Base-by-base conservation (phyloP, 1,139 yeast species). In the Diutina ranongensis region DNA sequence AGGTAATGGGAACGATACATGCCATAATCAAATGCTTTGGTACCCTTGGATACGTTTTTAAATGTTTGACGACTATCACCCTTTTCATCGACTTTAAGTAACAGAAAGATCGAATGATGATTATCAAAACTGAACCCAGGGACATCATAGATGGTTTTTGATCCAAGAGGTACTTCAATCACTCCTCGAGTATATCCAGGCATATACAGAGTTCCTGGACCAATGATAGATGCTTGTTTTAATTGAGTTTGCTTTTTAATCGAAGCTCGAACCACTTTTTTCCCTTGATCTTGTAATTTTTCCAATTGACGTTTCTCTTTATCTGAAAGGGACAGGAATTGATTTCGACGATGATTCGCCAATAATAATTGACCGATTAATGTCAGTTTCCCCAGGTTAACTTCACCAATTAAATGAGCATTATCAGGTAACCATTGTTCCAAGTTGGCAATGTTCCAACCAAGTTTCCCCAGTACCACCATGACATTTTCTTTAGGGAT, bases 381-480 rank as follows among this genome's bases (percentile, higher is more conserved):
- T 1, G 83, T 69, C 1, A 94, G 78, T 58, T 87, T 87, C 1
- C 97, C 97, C 15, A 78, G 70, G 56, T 86, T 86, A 9, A 85
- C 78, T 51, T 72, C 72, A 1, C 97, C 96, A 12, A 86, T 65
- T 33, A 87, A 59, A 55, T 77, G 82, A 25, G 78, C 54, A 31
- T 61, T 69, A 21, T 8, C 27, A 20, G 40, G 40, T 13, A 35
- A 18, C 40, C 40, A 35, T 22, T 12, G n/a, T 57, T 10, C 57
- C 52, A 20, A 75, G 52, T 10, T 61, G 46, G 1, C 57, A 55
- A 5, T 62, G 60, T 75, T 72, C 89, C 88, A 81, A 34, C 67
- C 65, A 33, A 62, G 64, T 16, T 62, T 58, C 0, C 79, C 76
- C 44, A 51, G 46, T 1, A 71, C 68, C 1, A 74, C 59, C 44